phyloP scores from a whole-genome alignment of 2,329 filamentous ascomycete species.

The Aureobasidium uvarum region DNA sequence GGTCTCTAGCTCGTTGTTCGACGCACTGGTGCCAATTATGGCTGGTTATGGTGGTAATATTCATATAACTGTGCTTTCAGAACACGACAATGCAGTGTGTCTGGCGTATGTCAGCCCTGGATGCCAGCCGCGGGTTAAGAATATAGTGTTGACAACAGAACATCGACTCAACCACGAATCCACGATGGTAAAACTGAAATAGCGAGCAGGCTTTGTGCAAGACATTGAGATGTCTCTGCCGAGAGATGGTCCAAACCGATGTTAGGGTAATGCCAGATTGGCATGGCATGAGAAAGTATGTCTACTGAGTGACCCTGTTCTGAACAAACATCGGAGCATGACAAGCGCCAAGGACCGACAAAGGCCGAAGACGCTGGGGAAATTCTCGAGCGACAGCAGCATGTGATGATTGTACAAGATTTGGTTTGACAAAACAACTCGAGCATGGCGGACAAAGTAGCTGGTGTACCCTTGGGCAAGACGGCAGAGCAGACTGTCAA shows the following conservation, averaged over 20 bases:
- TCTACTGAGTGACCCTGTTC: background rate
- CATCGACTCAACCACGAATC: no score
- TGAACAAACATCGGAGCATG: background rate
- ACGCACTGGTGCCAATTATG: background rate
- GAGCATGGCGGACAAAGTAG: slow-evolving; percentile 12
- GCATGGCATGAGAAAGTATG: background rate
- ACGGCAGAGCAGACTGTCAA: slow-evolving; percentile 12
- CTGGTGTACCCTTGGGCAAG: slow-evolving; percentile 9
- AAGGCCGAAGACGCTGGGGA: slow-evolving; percentile 4
- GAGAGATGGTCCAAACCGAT: background rate
- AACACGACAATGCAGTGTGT: no score
- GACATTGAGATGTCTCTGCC: no score
- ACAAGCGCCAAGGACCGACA: background rate
- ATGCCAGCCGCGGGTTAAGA: no score
- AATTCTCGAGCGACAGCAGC: slow-evolving; percentile 20
- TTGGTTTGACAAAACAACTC: background rate
- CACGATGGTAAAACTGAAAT: no score
- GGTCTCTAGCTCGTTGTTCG: background rate
- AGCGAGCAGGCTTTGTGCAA: no score
- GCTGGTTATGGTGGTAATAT: background rate
- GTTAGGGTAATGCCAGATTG: background rate
- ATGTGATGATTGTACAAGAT: slow-evolving; percentile 7
- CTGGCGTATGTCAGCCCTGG: no score
- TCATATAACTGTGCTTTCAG: background rate
- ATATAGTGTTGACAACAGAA: no score